Evolutionary conservation across 78 protist genomes (phyloP).

Genomic region (Planoprotostelium fungivorum): DNA sequence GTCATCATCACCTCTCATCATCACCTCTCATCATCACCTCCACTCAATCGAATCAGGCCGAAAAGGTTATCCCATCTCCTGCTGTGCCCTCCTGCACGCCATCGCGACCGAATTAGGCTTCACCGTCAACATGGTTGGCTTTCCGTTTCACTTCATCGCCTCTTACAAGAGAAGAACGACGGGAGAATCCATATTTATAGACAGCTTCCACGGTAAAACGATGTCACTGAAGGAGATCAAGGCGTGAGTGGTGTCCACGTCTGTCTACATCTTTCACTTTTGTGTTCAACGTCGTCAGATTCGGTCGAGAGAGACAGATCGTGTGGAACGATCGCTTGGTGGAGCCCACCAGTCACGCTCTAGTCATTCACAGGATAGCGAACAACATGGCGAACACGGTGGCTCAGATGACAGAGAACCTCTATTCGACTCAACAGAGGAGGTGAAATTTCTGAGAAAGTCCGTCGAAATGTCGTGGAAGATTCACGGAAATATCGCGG

Average conservation of each 20-base stretch:
- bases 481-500: no score
- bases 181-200: not conserved
- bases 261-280: not conserved
- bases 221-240: not conserved
- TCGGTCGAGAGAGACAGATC: not conserved
- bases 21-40: no score
- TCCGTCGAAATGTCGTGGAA: no score
- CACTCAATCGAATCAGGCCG: not conserved
- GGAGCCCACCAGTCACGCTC: not conserved
- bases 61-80: not conserved
- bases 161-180: not conserved
- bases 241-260: not conserved
- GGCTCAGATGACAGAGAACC: not conserved
- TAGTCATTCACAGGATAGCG: not conserved
- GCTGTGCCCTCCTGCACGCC: not conserved
- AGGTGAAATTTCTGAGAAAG: no score
- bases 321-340: not conserved
- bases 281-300: not conserved
- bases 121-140: not conserved
- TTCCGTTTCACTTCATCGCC: not conserved
- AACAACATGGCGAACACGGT: not conserved
- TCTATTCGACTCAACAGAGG: not conserved
- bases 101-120: not conserved
- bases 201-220: not conserved
- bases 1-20: no score